Base-by-base conservation (phyloP, 2,329 filamentous ascomycete genomes). In the Ophiostoma sp. region DNA sequence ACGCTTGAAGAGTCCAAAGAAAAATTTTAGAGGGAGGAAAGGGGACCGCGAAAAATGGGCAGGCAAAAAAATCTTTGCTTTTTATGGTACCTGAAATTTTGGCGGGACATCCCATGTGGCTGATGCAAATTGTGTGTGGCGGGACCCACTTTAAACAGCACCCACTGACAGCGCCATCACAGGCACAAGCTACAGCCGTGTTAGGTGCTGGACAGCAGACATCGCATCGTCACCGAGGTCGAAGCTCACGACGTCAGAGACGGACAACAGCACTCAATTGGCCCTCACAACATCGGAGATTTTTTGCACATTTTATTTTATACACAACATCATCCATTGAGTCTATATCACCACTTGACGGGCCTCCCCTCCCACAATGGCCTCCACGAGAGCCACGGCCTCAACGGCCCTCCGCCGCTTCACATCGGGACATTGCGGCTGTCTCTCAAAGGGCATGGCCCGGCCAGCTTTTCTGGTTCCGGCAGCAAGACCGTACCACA, bases 1-100 rank as follows among this genome's bases (percentile, higher is more conserved):
- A 25, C 68, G 50, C 25, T 39, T 68, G 42, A 33, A 7, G 45
- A 7, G 66, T 69, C 28, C 8, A 71, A 73, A 57, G 68, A 63
- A 63, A 63, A 66, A 42, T 33, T 69, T 69, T 69, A 48, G 57
- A 52, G 11, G 48, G 61, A 61, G 39, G 50, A 48, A 63, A 72
- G 45, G 25, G 69, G 19, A 63, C 59, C 36, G 36, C 48, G 48
- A 55, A 68, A 75, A 63, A 68, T 25, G 28, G 15, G 55, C 39
- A 61, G n/a, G 39, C 22, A 57, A 64, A 74, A 70, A 55, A 45
- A 52, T 71, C 25, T 61, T 63, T 36, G 36, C 61, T 68, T 72
- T 64, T 68, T 55, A 33, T 48, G 61, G 52, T 48, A 36, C 69
- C 52, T 55, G 39, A 48, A 28, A 66, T 1, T 0, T 5, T n/a